Percentiles rank a stretch among this genome's conserved stretches.
Conservation (phyloP, 108 stramenopile species). For the Cyclostephanos invisitatus region DNA sequence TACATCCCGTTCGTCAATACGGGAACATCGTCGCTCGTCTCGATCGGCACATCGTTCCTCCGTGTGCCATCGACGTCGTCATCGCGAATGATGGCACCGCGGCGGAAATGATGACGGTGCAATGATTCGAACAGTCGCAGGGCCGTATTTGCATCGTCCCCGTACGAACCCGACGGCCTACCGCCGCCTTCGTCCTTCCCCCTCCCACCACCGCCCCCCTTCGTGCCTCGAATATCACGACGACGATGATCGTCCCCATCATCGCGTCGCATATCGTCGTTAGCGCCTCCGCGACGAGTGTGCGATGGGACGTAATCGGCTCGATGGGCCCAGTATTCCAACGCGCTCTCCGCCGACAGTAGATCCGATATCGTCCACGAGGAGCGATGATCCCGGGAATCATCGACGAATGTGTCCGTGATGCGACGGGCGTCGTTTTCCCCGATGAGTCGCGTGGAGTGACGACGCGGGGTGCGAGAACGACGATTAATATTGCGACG, state of each 20-base stretch:
- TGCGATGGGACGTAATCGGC: too few relatives aligned
- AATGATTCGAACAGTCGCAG: constrained; percentile 21
- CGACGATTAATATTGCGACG: too few relatives aligned
- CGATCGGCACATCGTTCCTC: too few relatives aligned
- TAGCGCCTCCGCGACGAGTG: not conserved
- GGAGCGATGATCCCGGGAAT: not conserved
- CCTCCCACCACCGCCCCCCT: too few relatives aligned
- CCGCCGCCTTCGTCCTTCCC: not conserved
- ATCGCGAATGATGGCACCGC: too few relatives aligned
- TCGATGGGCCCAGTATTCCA: constrained; percentile 42
- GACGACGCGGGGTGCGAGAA: too few relatives aligned
- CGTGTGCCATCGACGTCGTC: too few relatives aligned
- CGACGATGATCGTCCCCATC: not conserved
- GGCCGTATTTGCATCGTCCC: constrained; percentile 29
- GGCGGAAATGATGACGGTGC: constrained; percentile 19
- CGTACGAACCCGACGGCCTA: not conserved
- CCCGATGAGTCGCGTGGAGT: constrained; percentile 15
- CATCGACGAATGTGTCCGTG: constrained; percentile 6
- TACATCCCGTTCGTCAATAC: constrained; percentile 35
- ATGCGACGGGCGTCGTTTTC: constrained; percentile 16
- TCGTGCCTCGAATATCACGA: not conserved
- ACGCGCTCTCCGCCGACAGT: constrained; percentile 27
- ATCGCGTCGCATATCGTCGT: not conserved
- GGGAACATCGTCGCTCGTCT: not conserved
- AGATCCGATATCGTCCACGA: not conserved